phyloP scores from a whole-genome alignment of 108 stramenopile genomes.

The Pseudonitzschia delicatissima region DNA sequence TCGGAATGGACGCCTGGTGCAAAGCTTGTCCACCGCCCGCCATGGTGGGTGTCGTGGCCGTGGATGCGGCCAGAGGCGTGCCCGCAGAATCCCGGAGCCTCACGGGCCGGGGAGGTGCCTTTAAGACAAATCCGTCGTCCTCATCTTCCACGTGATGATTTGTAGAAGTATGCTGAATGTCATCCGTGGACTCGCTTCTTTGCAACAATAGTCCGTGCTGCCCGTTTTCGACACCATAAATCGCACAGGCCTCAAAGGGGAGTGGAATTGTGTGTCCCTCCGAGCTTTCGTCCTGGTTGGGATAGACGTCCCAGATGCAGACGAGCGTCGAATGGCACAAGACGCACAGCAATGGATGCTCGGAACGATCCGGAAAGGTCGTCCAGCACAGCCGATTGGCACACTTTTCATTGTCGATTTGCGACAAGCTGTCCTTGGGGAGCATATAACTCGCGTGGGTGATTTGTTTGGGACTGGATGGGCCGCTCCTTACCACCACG shows the following conservation, averaged over 20 bases:
- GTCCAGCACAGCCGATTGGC: constrained; percentile 58
- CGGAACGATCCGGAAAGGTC: constrained; percentile 42
- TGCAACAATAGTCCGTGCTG: constrained; percentile 49
- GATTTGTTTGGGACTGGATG: constrained; percentile 14
- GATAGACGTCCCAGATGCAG: constrained; percentile 65
- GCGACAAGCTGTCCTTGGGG: neutral
- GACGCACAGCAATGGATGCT: constrained; percentile 64
- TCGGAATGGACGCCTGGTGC: constrained; percentile 31
- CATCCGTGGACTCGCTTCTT: constrained; percentile 37
- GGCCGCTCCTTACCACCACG: constrained; percentile 34
- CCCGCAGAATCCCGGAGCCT: constrained; percentile 11
- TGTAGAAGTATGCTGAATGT: constrained; percentile 20
- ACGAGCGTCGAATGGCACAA: constrained; percentile 53
- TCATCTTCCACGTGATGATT: constrained; percentile 4
- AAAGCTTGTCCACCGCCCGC: neutral
- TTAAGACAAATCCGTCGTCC: constrained; percentile 39
- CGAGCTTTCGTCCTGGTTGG: neutral
- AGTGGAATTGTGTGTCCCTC: constrained; percentile 60
- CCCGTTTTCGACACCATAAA: constrained; percentile 39
- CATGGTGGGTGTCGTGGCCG: constrained; percentile 15
- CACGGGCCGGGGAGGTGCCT: constrained; percentile 53
- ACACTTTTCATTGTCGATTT: neutral
- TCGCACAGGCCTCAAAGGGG: constrained; percentile 64
- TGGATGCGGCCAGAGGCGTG: constrained; percentile 17
- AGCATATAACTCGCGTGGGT: constrained; percentile 38